Evolutionary conservation across 257 asterid genomes (phyloP).

Genomic region (Phtheirospermum japonicum): DNA sequence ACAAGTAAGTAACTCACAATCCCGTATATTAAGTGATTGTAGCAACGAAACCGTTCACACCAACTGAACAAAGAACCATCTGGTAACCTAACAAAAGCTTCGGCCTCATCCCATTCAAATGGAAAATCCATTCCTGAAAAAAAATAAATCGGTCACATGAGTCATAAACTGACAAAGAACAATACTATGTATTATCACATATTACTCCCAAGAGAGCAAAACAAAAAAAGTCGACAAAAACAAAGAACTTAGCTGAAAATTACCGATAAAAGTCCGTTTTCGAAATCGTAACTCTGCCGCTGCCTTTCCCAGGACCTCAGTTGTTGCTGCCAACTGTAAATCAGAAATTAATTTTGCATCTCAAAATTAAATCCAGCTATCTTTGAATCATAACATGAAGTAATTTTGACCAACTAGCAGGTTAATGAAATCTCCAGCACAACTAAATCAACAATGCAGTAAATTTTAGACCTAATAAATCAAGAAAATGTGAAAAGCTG

Average conservation of each 20-base stretch:
- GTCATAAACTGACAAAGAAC: background rate
- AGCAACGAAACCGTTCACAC: conserved; percentile 81
- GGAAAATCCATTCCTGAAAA: conserved; percentile 84
- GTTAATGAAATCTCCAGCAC: background rate
- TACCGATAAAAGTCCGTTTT: conserved; percentile 85
- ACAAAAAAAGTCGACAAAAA: background rate
- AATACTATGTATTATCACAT: background rate
- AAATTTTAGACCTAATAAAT: background rate
- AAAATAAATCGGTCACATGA: background rate
- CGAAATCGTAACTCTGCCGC: conserved; percentile 77
- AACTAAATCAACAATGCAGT: conserved; percentile 18
- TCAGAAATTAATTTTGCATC: conserved; percentile 1
- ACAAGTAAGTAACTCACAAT: conserved; percentile 58
- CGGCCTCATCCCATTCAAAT: conserved; percentile 81
- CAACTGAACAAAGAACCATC: conserved; percentile 98
- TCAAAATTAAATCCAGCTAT: conserved; percentile 19
- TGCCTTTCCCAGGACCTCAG: conserved; percentile 63
- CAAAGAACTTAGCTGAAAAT: background rate
- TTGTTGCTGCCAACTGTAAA: conserved; percentile 79
- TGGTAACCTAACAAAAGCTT: conserved; percentile 79
- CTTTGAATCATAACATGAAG: background rate
- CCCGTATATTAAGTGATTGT: conserved; percentile 63
- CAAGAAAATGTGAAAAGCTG: background rate
- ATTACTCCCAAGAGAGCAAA: background rate
- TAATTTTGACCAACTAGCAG: background rate